Conservation (phyloP, 2,329 filamentous ascomycete species). For the Xylariomycetidae sp. region DNA sequence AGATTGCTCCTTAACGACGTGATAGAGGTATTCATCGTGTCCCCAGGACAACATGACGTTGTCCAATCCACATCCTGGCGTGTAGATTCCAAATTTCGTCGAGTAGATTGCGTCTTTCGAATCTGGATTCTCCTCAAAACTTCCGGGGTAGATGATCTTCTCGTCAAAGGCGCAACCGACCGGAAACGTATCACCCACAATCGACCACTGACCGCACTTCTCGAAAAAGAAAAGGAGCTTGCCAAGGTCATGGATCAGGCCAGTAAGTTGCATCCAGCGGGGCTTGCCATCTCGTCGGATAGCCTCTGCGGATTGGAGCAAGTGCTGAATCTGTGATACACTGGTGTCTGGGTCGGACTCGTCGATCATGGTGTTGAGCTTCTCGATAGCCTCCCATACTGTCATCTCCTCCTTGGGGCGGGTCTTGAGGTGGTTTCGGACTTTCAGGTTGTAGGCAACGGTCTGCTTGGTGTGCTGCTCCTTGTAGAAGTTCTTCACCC, state of each 20-base stretch:
- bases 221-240: slow-evolving; percentile 79
- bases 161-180: slow-evolving; percentile 72
- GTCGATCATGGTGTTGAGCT: slow-evolving; percentile 85
- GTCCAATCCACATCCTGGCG: slow-evolving; percentile 72
- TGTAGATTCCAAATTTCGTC: slow-evolving; percentile 76
- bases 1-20: slow-evolving; percentile 78
- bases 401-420: slow-evolving; percentile 67
- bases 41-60: slow-evolving; percentile 90
- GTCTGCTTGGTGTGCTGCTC: slow-evolving; percentile 70
- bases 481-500: slow-evolving; percentile 82
- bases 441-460: slow-evolving; percentile 78
- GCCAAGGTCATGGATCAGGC: slow-evolving; percentile 74
- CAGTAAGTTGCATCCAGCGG: slow-evolving; percentile 75
- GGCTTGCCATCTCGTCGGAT: slow-evolving; percentile 82
- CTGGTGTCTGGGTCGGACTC: slow-evolving; percentile 87
- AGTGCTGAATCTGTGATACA: slow-evolving; percentile 83
- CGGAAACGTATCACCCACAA: slow-evolving; percentile 82
- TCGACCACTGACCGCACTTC: slow-evolving; percentile 87
- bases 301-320: slow-evolving; percentile 83
- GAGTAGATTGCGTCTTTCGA: slow-evolving; percentile 64
- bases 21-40: slow-evolving; percentile 84
- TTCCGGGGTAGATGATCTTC: slow-evolving; percentile 75
- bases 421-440: slow-evolving; percentile 65
- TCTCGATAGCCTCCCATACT: slow-evolving; percentile 89
- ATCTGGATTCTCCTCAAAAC: slow-evolving; percentile 76